Evolutionary conservation across 192 early-diverging fungal genomes (phyloP).

Genomic region (Gamsiella multidivaricata): DNA sequence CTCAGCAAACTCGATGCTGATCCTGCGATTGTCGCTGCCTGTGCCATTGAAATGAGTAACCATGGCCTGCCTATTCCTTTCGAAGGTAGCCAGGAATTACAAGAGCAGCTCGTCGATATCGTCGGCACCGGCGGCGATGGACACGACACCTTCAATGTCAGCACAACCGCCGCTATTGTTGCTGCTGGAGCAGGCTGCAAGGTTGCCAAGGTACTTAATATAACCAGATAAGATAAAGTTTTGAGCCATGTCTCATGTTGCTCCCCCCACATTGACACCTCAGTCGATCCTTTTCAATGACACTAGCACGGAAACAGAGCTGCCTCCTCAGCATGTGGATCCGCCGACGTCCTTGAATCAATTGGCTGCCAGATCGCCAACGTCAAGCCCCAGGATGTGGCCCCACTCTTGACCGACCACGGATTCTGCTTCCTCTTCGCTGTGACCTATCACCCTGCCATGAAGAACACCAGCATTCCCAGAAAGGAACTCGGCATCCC

Average conservation of each 20-base stretch:
- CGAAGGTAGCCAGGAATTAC: conserved; percentile 53
- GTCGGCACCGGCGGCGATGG: conserved; percentile 99
- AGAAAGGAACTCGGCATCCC: conserved; percentile 91
- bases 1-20: conserved; percentile 76
- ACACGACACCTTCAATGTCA: conserved; percentile 97
- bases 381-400: conserved; percentile 74
- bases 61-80: conserved; percentile 72
- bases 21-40: conserved; percentile 82
- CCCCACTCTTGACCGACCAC: conserved; percentile 66
- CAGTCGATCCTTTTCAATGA: conserved; percentile 8
- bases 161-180: conserved; percentile 90
- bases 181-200: conserved; percentile 90
- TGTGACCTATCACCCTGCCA: conserved; percentile 90
- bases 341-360: conserved; percentile 93
- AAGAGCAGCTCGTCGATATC: conserved; percentile 81
- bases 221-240: neutral
- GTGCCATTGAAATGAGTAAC: conserved; percentile 77
- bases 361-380: conserved; percentile 78
- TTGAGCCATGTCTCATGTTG: conserved; percentile 8
- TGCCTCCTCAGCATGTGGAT: conserved; percentile 90
- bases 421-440: conserved; percentile 95
- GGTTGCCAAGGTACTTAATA: conserved; percentile 90
- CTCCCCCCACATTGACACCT: neutral
- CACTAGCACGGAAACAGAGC: conserved; percentile 91
- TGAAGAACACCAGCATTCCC: conserved; percentile 79